A percentile compares a stretch with the other conserved stretches of the same genome.
Conservation (phyloP, 495 filamentous ascomycete species). For the Talaromyces ruber region DNA sequence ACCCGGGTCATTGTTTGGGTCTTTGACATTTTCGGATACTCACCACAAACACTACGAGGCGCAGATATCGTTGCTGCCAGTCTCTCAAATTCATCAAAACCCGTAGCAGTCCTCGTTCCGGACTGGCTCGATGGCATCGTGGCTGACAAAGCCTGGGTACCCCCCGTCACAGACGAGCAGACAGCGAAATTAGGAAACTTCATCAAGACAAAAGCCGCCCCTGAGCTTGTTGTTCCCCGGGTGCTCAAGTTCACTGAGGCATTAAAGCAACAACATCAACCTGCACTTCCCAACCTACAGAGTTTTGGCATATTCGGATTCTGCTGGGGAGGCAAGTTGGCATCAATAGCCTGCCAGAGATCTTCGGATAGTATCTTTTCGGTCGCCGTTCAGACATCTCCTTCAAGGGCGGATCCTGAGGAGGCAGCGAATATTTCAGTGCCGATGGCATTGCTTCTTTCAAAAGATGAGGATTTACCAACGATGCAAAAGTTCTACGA, state of each 20-base stretch:
- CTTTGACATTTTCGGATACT: slow-evolving; percentile 21
- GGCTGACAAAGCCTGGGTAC: slow-evolving; percentile 13
- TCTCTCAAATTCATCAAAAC: background rate
- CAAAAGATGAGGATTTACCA: slow-evolving; percentile 53
- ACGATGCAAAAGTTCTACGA: slow-evolving; percentile 64
- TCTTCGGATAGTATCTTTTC: slow-evolving; percentile 8
- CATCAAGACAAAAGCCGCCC: slow-evolving; percentile 6
- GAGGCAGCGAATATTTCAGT: slow-evolving; percentile 15
- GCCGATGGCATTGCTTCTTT: slow-evolving; percentile 41
- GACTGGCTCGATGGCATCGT: slow-evolving; percentile 20
- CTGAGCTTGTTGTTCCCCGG: slow-evolving; percentile 1
- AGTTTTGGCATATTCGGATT: slow-evolving; percentile 16
- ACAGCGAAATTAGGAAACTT: slow-evolving; percentile 8
- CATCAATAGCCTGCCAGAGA: slow-evolving; percentile 8
- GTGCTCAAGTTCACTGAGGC: slow-evolving; percentile 8
- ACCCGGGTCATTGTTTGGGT: slow-evolving; percentile 18
- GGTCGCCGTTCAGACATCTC: slow-evolving; percentile 11
- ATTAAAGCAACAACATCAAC: slow-evolving; percentile 5
- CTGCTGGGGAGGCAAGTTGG: slow-evolving; percentile 21
- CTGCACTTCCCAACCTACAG: slow-evolving; percentile 10
- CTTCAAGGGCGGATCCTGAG: slow-evolving; percentile 12
- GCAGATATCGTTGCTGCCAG: slow-evolving; percentile 12
- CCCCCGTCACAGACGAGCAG: slow-evolving; percentile 11
- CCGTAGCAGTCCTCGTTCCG: slow-evolving; percentile 25
- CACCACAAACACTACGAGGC: slow-evolving; percentile 20